These are phyloP conservation scores for Tephrocybe rancida DNA, from an alignment of 768 basidiomycete genomes.

Conservation along the genomic window DNA sequence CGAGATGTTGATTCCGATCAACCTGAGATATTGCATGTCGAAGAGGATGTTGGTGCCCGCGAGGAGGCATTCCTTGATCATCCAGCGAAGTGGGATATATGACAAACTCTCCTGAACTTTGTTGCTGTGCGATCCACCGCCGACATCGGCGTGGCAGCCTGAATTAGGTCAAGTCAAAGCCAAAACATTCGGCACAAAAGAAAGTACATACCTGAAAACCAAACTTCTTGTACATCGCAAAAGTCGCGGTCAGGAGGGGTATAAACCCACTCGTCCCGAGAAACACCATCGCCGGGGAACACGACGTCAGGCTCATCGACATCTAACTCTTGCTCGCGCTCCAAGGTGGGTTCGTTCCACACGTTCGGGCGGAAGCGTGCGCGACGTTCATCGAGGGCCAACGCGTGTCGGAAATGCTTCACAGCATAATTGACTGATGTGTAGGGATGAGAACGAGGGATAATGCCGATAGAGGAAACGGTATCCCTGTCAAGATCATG, in stretches of 20 bases:
- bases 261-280: constrained; percentile 21
- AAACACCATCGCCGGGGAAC: neutral
- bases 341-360: constrained; percentile 22
- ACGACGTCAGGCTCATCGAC: constrained; percentile 18
- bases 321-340: constrained; percentile 25
- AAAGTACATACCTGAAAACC: constrained; percentile 23
- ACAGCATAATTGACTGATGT: constrained; percentile 25
- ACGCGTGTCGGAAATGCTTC: constrained; percentile 24
- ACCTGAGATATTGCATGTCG: constrained; percentile 17
- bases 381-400: constrained; percentile 25
- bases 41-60: constrained; percentile 9
- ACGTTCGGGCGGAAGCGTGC: constrained; percentile 25
- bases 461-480: constrained; percentile 26
- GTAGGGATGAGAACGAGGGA: constrained; percentile 22
- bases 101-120: constrained; percentile 22
- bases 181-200: neutral
- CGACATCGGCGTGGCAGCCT: constrained; percentile 26
- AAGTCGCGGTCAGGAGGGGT: constrained; percentile 19
- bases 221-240: constrained; percentile 26
- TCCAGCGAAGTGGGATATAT: constrained; percentile 29
- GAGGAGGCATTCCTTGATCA: constrained; percentile 29
- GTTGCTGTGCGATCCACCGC: constrained; percentile 26
- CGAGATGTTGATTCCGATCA: constrained; percentile 20
- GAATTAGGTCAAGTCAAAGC: neutral
- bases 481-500: constrained; percentile 20